These are phyloP conservation scores for Lignosus rhinocerotis DNA, from an alignment of 1,284 basidiomycete genomes.

Conservation along the genomic window DNA sequence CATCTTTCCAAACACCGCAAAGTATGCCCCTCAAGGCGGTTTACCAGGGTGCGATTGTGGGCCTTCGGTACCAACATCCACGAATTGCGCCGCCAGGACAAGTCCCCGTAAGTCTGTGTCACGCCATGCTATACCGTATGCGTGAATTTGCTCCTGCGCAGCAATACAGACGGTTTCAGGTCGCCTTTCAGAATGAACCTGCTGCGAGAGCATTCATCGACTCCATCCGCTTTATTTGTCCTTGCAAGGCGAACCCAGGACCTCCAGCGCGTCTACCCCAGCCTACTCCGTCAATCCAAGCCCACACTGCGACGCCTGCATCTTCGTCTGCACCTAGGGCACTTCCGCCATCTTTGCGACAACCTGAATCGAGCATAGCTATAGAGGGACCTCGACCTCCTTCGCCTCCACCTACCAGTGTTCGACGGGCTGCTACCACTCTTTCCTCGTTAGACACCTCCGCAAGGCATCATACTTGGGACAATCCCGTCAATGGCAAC, in stretches of 20 bases:
- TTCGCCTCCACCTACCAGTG: not conserved
- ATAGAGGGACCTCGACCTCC: not conserved
- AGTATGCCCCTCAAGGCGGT: conserved; percentile 74
- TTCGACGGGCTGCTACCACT: not conserved
- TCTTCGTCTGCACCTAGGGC: not conserved
- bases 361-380: not conserved
- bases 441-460: not conserved
- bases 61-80: conserved; percentile 68
- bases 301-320: conserved; percentile 3
- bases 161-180: conserved; percentile 72
- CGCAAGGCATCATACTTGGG: not conserved
- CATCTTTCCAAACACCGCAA: conserved; percentile 38
- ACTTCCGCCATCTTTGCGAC: not conserved
- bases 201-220: conserved; percentile 59
- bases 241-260: conserved; percentile 48
- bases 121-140: conserved; percentile 4
- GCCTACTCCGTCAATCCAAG: not conserved
- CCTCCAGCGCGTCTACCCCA: conserved; percentile 10
- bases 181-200: conserved; percentile 55
- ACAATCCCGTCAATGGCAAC: not conserved
- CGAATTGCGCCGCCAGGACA: conserved; percentile 37
- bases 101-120: conserved; percentile 40
- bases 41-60: conserved; percentile 68
- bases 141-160: conserved; percentile 28
- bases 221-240: conserved; percentile 64